Evolutionary conservation across 306 rosid species (phyloP).

Genomic region (Parietaria judaica): DNA sequence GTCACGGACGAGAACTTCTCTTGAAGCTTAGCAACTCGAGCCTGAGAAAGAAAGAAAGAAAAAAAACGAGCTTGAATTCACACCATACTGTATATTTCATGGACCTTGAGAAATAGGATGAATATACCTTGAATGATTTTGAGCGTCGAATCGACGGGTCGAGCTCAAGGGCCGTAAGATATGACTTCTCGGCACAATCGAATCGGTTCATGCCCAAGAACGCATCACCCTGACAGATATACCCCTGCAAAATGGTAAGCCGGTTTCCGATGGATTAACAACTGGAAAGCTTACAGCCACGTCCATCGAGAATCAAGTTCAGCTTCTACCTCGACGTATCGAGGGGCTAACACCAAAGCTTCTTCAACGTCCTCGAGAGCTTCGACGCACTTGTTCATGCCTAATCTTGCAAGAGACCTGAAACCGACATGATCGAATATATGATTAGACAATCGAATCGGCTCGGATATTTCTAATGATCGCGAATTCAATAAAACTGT

Average conservation of each 20-base stretch:
- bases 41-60: slow-evolving; percentile 27
- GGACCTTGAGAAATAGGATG: not conserved
- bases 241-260: slow-evolving; percentile 49
- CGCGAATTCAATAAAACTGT: not conserved
- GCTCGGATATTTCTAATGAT: not conserved
- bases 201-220: slow-evolving; percentile 46
- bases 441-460: too few species aligned
- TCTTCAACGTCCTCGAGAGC: slow-evolving; percentile 68
- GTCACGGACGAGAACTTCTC: slow-evolving; percentile 42
- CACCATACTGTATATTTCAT: too few species aligned
- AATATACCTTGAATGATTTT: slow-evolving; percentile 69
- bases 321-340: slow-evolving; percentile 51
- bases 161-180: slow-evolving; percentile 45
- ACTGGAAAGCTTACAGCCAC: too few species aligned
- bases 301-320: not conserved
- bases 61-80: not conserved
- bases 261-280: too few species aligned
- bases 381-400: slow-evolving; percentile 47
- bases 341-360: slow-evolving; percentile 58
- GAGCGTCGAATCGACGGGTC: slow-evolving; percentile 75
- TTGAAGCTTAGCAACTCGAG: slow-evolving; percentile 52
- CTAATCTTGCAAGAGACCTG: slow-evolving; percentile 70
- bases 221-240: slow-evolving; percentile 74
- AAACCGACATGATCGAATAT: not conserved
- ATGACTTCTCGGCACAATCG: slow-evolving; percentile 64